These are phyloP conservation scores for Bothriochloa decipiens DNA, from an alignment of 176 grass and related monocot genomes.

Conservation along the genomic window DNA sequence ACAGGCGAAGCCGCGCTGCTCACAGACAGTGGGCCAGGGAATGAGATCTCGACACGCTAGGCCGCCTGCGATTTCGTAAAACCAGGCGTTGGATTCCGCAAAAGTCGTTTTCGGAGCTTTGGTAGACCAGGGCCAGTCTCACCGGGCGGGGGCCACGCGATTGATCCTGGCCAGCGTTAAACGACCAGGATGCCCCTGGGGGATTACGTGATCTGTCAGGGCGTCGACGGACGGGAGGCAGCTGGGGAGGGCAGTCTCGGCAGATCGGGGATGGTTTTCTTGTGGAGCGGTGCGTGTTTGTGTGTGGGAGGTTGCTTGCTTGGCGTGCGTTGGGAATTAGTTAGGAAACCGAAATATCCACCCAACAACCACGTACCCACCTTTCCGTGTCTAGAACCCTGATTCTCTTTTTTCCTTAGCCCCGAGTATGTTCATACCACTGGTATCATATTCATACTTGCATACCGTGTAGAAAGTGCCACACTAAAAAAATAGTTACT, in stretches of 20 bases:
- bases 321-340: slow-evolving; percentile 47
- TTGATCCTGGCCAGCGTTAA: not conserved
- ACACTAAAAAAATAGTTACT: not conserved
- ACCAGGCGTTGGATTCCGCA: not conserved
- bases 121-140: slow-evolving; percentile 29
- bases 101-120: slow-evolving; percentile 37
- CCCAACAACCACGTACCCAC: slow-evolving; percentile 46
- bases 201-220: not conserved
- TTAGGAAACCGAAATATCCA: slow-evolving; percentile 58
- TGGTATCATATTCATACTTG: not conserved
- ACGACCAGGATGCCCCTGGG: not conserved
- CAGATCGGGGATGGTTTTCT: not conserved
- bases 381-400: not conserved
- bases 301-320: slow-evolving; percentile 43
- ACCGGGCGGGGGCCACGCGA: slow-evolving; percentile 38
- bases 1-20: not conserved
- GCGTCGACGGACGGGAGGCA: not conserved
- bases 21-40: slow-evolving; percentile 26
- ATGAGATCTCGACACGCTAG: not conserved
- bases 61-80: not conserved
- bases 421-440: not conserved
- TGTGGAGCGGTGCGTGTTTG: not conserved
- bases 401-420: not conserved
- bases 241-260: not conserved
- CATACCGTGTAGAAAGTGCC: not conserved